Base-by-base conservation (phyloP, 2,329 filamentous ascomycete species). In the Cladosporium sp. region DNA sequence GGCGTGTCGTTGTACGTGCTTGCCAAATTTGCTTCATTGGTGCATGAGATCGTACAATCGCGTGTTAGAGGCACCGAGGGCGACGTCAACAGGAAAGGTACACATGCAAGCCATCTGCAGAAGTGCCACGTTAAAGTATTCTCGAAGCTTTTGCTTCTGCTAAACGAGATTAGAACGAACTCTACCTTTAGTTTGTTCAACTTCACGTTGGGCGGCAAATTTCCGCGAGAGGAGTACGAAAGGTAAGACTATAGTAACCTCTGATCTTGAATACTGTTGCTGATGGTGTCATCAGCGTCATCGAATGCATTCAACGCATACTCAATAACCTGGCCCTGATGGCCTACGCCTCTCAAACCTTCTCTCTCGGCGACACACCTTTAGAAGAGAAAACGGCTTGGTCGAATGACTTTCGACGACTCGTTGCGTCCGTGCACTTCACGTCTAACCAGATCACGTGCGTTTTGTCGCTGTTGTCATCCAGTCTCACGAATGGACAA, bases 1-100 rank as follows among this genome's bases (percentile, higher is more conserved):
- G 89, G 89, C 5, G 85, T 85, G 0, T 86, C 89, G 0, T 79
- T 93, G 3, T 92, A 91, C 74, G 81, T 92, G 6, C 82, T 92
- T 3, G 90, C 90, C 1, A 92, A 91, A 71, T 90, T 89, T 74
- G 91, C 91, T 72, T 88, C 85, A 5, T 84, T 89, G 66, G 86
- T 91, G 63, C 86, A 91, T 71, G 87, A 89, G 66, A 90, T 89
- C 0, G 83, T 92, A 43, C 82, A 82, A 64, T 80, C 84, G 13
- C 83, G 87, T 16, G 83, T 92, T 65, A 81, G 84, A 10, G 84
- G 84, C 10, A 82, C 83, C n/a, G 84, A 86, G 58, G 86, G 86
- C 3, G 83, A 89, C 63, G 66, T 65, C 21, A 59, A 54, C 21
- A 59, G 67, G 46, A 86, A 87, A 66, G 77, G 74, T 0, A 84